Conservation (phyloP, 1,284 basidiomycete genomes). For the Leccinum angustisporum region DNA sequence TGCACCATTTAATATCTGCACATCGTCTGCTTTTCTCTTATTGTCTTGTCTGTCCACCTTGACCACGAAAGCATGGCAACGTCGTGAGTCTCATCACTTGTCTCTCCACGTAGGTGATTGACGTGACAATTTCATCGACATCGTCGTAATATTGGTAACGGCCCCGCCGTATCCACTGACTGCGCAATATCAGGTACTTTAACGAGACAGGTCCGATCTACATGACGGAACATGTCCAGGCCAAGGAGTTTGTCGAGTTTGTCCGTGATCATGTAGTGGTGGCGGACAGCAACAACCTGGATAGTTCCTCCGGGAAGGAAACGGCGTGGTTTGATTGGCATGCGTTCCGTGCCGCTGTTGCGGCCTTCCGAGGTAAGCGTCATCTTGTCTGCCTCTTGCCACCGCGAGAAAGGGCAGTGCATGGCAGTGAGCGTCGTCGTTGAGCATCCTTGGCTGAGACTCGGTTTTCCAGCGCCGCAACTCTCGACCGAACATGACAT, state of each 20-base stretch:
- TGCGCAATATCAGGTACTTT: slow-evolving; percentile 6
- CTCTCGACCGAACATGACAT: slow-evolving; percentile 3
- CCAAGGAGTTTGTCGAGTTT: slow-evolving; percentile 11
- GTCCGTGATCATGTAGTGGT: slow-evolving; percentile 7
- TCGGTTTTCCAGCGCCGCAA: neutral
- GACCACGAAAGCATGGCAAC: neutral
- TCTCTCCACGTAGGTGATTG: neutral
- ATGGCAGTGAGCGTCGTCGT: neutral
- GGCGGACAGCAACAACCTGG: neutral
- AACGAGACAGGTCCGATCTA: slow-evolving; percentile 13
- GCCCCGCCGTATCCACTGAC: neutral
- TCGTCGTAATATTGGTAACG: too few species aligned
- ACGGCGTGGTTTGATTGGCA: slow-evolving; percentile 7
- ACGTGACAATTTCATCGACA: neutral
- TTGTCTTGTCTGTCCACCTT: neutral
- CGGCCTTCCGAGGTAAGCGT: neutral
- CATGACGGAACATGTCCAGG: slow-evolving; percentile 5
- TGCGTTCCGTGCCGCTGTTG: slow-evolving; percentile 3
- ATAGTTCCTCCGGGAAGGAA: neutral
- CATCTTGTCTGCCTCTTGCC: neutral
- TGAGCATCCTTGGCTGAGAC: neutral
- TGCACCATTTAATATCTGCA: neutral
- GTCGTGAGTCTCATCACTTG: neutral
- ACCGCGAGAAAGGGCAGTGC: neutral
- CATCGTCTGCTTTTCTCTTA: neutral